phyloP scores from a whole-genome alignment of 1,284 basidiomycete species.

The Vanrija sp. region DNA sequence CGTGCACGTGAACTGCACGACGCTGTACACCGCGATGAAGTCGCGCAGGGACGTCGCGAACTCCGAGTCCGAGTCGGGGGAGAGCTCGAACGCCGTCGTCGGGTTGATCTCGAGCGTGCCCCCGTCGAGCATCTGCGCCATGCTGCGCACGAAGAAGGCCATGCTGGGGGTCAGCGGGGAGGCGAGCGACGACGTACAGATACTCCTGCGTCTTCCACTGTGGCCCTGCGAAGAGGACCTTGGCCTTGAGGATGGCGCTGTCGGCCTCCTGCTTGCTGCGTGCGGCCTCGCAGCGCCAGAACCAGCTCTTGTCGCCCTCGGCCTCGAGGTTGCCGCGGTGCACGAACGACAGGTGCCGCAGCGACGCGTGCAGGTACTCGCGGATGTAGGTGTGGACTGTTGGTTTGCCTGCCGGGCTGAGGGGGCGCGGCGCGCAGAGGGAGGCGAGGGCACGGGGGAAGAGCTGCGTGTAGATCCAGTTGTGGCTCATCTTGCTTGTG shows the following conservation, averaged over 20 bases:
- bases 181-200: background rate
- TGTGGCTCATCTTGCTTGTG: constrained; percentile 11
- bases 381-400: background rate
- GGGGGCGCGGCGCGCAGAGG: background rate
- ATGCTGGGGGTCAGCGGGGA: constrained; percentile 4
- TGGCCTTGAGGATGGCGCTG: constrained; percentile 15
- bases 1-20: constrained; percentile 11
- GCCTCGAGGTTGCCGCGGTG: constrained; percentile 20
- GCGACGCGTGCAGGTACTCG: constrained; percentile 14
- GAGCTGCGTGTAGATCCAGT: constrained; percentile 22
- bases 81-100: constrained; percentile 10
- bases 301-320: constrained; percentile 7
- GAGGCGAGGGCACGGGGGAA: constrained; percentile 16
- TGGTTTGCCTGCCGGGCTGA: background rate
- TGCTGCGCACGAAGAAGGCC: constrained; percentile 21
- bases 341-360: constrained; percentile 17
- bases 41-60: constrained; percentile 14
- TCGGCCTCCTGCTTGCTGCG: constrained; percentile 9
- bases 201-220: constrained; percentile 22
- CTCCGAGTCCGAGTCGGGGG: background rate
- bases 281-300: constrained; percentile 9
- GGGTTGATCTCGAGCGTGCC: constrained; percentile 10
- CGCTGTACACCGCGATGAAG: constrained; percentile 19
- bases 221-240: constrained; percentile 10
- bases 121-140: constrained; percentile 21